Evolutionary conservation across 257 asterid species (phyloP), one percentile per base, ranked within the genome.

Genomic region (Lycium ferocissimum): DNA sequence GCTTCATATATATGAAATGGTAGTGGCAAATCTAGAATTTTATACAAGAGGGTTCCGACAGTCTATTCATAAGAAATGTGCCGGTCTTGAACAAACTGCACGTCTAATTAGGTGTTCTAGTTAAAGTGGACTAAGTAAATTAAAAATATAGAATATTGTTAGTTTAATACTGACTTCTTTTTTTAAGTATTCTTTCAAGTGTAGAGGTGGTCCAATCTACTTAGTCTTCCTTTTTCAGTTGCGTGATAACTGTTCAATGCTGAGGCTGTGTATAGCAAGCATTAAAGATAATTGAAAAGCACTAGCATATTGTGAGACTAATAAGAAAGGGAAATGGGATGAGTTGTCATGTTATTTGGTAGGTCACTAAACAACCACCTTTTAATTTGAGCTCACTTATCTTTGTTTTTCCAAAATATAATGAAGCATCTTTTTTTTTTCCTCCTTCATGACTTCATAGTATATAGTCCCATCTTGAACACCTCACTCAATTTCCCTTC

Each of bases 401-500:
- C 56, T 49, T 49, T 49, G 13, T 49, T 49, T 9, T 9, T 49
- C 33, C 33, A 40, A 5, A 40, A 2, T 47, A n/a, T 22, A 35
- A 81, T 62, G 47, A n/a, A 20, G 12, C 35, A 13, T 13, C 18
- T 1, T 2, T 70, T 2, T 15, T 62, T 72, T 4, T 72, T 51
- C n/a, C n/a, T 45, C 38, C 76, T 53, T 51, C 66, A 26, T 59
- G 70, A 81, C 84, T 54, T 69, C 43, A 81, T 40, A 43, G 20
- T 38, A 49, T 51, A 18, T 76, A 61, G 35, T 78, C 79, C 73
- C 35, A 76, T 62, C 38, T 80, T 81, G 66, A 84, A 84, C 83
- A 75, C 73, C 79, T 72, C 85, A 83, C 80, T 82, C 84, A 86
- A 75, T 7, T 83, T 76, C 7, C 83, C 88, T 86, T 86, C 83